Evolutionary conservation across 2,329 filamentous ascomycete genomes (phyloP), one percentile per base, ranked within the genome.

Genomic region (Pestalotiopsis sp.): DNA sequence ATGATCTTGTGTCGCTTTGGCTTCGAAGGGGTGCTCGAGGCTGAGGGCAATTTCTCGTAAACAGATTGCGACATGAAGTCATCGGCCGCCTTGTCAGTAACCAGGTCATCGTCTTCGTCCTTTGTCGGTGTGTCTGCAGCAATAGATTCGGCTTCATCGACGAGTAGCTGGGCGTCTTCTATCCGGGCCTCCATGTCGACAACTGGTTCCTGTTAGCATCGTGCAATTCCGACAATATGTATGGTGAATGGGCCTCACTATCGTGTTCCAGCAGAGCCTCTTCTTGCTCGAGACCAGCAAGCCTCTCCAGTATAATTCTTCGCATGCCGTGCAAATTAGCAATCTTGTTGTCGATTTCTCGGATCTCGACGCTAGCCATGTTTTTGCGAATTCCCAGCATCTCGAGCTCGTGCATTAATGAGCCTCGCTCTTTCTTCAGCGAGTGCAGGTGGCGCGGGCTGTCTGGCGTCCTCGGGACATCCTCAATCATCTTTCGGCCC

Each of bases 61-160:
- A 99, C 93, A 13, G 95, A 98, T 80, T 98, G 94, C 3, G 96
- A 98, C 96, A 98, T 98, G 83, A 98, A 99, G 1, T 85, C 87
- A 56, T 85, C 81, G 45, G 86, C 83, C 64, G 85, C 83, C 69
- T 83, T 81, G 71, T 85, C 86, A 45, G 83, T 83, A 27, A 84
- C 84, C 7, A 86, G 77, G 70, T 88, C 87, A 45, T 68, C 62
- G 38, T 68, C 66, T n/a, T 68, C 60, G n/a, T 57, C 41, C 82
- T 2, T 85, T 84, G 66, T 85, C 82, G 72, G 83, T 78, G 17
- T 85, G 65, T 84, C 82, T 72, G 84, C 80, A 7, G 85, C 87
- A 68, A 88, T 82, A 20, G 85, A 84, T 70, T 88, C 87, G 31
- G 85, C 87, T 76, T 91, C 88, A 59, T 88, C 88, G 14, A 85